Conservation (phyloP, 140 eudicot species). For the Cichorium intybus region DNA sequence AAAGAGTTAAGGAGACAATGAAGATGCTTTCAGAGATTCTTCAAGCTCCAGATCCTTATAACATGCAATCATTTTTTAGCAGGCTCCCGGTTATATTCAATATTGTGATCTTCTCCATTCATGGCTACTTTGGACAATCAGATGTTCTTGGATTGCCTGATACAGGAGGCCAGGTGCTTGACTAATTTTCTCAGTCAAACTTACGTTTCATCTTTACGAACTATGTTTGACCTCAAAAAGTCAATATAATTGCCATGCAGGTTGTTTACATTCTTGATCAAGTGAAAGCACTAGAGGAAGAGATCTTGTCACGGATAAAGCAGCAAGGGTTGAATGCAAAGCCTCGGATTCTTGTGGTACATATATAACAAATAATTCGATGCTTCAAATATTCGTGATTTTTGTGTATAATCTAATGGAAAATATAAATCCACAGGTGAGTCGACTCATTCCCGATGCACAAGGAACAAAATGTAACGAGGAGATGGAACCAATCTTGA, state of each 20-base stretch:
- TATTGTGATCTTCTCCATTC: constrained; percentile 64
- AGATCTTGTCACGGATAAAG: constrained; percentile 61
- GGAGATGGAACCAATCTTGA: constrained; percentile 72
- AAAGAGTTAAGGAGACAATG: constrained; percentile 68
- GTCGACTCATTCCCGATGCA: constrained; percentile 87
- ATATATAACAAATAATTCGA: not conserved
- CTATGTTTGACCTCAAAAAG: constrained; percentile 7
- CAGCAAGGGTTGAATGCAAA: constrained; percentile 73
- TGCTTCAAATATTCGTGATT: not conserved
- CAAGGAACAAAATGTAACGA: constrained; percentile 77
- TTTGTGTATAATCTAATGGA: not conserved
- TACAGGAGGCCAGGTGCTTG: constrained; percentile 86
- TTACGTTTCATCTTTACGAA: not conserved
- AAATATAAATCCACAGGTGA: constrained; percentile 43
- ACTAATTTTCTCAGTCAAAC: not conserved
- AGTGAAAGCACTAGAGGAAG: constrained; percentile 90
- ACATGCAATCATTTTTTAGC: constrained; percentile 62
- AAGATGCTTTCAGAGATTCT: constrained; percentile 69
- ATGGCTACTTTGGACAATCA: constrained; percentile 86
- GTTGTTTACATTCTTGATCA: constrained; percentile 96
- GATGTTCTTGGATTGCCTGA: constrained; percentile 95
- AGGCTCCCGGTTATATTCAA: constrained; percentile 72
- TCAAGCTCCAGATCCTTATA: constrained; percentile 81
- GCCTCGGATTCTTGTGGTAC: constrained; percentile 86
- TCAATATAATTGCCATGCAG: constrained; percentile 26